Evolutionary conservation across 208 protist species (phyloP), one percentile per base, ranked within the genome.

Genomic region (Vickermania spadyakhi): DNA sequence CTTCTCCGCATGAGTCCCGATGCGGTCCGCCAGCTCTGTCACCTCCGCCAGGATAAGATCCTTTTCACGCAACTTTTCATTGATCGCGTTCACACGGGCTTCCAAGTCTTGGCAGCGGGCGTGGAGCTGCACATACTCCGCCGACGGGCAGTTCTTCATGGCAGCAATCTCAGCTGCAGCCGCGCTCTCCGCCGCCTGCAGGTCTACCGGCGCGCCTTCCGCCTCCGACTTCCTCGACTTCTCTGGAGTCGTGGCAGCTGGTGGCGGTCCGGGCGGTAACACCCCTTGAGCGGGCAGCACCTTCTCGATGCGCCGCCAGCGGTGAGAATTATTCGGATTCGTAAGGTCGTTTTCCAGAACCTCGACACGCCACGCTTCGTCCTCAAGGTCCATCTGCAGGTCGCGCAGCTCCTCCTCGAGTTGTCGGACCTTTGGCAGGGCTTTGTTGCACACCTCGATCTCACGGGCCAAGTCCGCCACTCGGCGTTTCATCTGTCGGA

Each of bases 41-140:
- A 98, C 90, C 65, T 98, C 96, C 31, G 96, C 92, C 5, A 98
- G 62, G 57, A 98, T 94, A 11, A 98, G 84, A 31, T 98, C 86
- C 79, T 98, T 98, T 72, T 98, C 97, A 25, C 97, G 81, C 52
- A 98, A 84, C 75, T 94, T 84, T 57, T 96, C 93, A 64, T 97
- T 95, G 62, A 97, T 81, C 28, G 67, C 61, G 68, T 96, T 89
- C 14, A 98, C 68, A 27, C 88, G 86, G 31, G 85, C 77, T 69
- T 98, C 93, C 31, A 98, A 77, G 51, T 94, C 77, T 64, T 94
- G 81, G 55, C 89, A 80, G 29, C 96, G 92, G 25, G 80, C 70
- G 52, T 90, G 73, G 22, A 98, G 74, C 1, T 91, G 75, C n/a
- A 95, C 72, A 63, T 84, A 86, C 58, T 91, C 81, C 25, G 81